Conservation (phyloP, 106 monocot genomes). For the Gastrodia elata region DNA sequence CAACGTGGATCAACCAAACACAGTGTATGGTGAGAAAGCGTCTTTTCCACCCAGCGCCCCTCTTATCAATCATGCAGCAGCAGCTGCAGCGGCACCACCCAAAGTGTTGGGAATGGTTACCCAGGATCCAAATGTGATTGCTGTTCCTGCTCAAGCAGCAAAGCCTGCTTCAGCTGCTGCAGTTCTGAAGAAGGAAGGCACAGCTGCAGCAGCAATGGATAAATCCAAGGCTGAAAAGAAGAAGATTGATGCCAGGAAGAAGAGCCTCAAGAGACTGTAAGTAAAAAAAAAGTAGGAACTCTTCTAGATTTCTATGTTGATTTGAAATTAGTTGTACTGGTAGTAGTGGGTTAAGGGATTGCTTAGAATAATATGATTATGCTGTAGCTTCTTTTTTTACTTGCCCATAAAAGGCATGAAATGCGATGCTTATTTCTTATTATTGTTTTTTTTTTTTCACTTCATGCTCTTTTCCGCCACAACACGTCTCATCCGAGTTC, state of each 20-base stretch:
- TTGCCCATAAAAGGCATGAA: neutral
- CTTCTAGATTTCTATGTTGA: neutral
- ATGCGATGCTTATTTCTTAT: neutral
- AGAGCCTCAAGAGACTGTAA: constrained; percentile 88
- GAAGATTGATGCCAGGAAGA: constrained; percentile 90
- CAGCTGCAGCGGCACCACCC: constrained; percentile 16
- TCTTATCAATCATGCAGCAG: constrained; percentile 20
- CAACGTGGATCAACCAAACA: constrained; percentile 59
- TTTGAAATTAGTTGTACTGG: neutral
- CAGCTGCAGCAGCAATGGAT: constrained; percentile 6
- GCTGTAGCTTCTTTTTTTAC: neutral
- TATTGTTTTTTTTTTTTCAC: too few relatives aligned
- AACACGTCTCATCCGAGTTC: too few relatives aligned
- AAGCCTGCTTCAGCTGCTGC: constrained; percentile 11
- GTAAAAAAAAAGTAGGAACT: neutral
- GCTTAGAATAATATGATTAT: neutral
- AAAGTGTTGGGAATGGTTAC: constrained; percentile 15
- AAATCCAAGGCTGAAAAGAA: constrained; percentile 64
- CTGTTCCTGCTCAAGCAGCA: constrained; percentile 9
- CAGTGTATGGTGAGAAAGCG: constrained; percentile 16
- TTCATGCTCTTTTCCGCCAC: too few relatives aligned
- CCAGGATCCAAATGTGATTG: constrained; percentile 33
- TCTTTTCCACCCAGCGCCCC: neutral
- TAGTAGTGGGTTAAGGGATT: neutral
- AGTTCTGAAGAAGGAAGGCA: constrained; percentile 30